These are phyloP conservation scores for Sugiyamaella floridensis DNA, from an alignment of 805 yeast species.

Conservation along the genomic window DNA sequence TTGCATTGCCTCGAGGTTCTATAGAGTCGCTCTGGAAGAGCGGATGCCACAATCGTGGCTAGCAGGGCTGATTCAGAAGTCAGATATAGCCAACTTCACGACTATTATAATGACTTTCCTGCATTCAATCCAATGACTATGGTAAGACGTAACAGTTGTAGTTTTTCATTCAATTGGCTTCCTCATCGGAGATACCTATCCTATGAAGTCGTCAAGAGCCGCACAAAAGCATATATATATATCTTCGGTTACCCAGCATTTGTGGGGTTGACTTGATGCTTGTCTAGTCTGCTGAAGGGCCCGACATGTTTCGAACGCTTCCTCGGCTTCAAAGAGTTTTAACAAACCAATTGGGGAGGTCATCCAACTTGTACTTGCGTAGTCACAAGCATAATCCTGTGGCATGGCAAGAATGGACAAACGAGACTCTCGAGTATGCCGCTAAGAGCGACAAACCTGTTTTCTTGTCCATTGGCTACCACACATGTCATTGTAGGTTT, in stretches of 20 bases:
- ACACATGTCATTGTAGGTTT: conserved; percentile 30
- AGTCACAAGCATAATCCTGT: conserved; percentile 29
- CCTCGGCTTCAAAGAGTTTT: conserved; percentile 5
- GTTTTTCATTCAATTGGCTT: too few relatives aligned
- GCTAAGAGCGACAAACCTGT: conserved; percentile 28
- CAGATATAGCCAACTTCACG: background rate
- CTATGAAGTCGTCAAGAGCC: too few relatives aligned
- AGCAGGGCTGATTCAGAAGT: background rate
- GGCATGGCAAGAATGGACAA: conserved; percentile 34
- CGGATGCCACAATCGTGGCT: too few relatives aligned
- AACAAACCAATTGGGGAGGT: conserved; percentile 13
- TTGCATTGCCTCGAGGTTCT: background rate
- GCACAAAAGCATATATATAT: background rate
- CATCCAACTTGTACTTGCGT: conserved; percentile 24
- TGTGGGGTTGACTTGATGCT: background rate
- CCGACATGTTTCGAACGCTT: conserved; percentile 4
- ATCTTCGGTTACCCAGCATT: background rate
- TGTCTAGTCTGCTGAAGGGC: background rate
- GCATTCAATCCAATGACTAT: too few relatives aligned
- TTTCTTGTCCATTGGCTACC: conserved; percentile 33
- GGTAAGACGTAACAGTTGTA: too few relatives aligned
- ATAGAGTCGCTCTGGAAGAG: too few relatives aligned
- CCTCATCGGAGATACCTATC: too few relatives aligned
- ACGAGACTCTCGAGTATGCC: conserved; percentile 29
- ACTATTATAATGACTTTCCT: background rate